Evolutionary conservation across 257 asterid species (phyloP), one percentile per base, ranked within the genome.

Genomic region (Marsdenia floribunda): DNA sequence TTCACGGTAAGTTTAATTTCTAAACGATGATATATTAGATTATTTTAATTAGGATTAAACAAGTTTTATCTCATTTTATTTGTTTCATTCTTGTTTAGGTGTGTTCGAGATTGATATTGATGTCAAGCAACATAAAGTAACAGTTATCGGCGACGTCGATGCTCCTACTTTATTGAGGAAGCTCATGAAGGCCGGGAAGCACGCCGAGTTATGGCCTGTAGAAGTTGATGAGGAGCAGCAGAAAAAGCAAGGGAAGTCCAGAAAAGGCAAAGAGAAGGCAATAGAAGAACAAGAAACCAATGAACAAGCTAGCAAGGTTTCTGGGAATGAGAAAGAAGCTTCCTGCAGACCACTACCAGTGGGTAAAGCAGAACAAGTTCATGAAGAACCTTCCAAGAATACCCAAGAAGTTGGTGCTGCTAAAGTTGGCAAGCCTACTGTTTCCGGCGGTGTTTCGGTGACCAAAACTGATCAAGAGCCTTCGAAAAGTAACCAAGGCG

Each of bases 171-270:
- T 90, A 42, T 55, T 88, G 6, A 79, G 70, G 52, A 88, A 85
- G 75, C 76, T 90, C 33, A 76, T 7, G 0, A 90, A 88, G 66
- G 80, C 91, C 58, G 90, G 96, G 9, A 88, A 87, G 71, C 84
- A 83, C 10, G 96, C 94, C 2, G 87, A 86, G 73, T 70, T 88
- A 58, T 83, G 88, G 92, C 94, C 92, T 3, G 83, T 83, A 47
- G 74, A 55, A 2, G n/a, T 59, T 3, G 72, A 53, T 1, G 29
- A 55, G 38, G 76, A 73, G 29, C 77, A 22, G 53, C 82, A 80
- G 53, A 79, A 77, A 22, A 74, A 35, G 10, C 4, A 76, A 21
- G n/a, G 47, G 1, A 69, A 71, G 22, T 11, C 22, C 67, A 26
- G 49, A 44, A 72, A 79, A 35, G 53, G 70, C 44, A 80, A 78